Conservation (phyloP, 2,329 filamentous ascomycete genomes). For the Talaromyces sp. region DNA sequence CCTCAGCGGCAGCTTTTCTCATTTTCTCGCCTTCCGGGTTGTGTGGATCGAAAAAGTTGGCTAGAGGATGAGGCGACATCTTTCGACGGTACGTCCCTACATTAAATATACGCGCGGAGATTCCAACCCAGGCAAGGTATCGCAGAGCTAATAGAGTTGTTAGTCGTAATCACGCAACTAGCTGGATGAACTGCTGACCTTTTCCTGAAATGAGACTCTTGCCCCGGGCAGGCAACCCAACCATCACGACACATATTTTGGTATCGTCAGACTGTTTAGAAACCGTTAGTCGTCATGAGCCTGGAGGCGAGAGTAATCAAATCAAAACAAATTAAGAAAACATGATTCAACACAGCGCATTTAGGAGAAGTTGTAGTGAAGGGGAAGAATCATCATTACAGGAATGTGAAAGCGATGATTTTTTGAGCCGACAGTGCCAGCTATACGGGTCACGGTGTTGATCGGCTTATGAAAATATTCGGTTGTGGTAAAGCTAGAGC, state of each 20-base stretch:
- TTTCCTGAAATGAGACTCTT: conserved; percentile 98
- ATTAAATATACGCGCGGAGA: conserved; percentile 92
- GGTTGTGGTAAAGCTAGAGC: neutral
- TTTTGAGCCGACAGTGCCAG: conserved; percentile 8
- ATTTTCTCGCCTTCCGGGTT: conserved; percentile 88
- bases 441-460: conserved; percentile 9
- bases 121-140: conserved; percentile 94
- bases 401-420: conserved; percentile 23
- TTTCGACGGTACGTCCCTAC: conserved; percentile 92
- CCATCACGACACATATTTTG: conserved; percentile 98
- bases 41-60: conserved; percentile 89
- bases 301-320: neutral
- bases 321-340: neutral
- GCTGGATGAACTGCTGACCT: conserved; percentile 48
- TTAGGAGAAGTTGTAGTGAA: neutral
- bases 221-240: conserved; percentile 87
- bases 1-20: conserved; percentile 81
- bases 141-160: conserved; percentile 65
- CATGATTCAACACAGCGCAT: neutral
- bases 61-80: conserved; percentile 81
- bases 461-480: neutral
- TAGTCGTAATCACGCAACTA: neutral
- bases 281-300: neutral
- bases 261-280: conserved; percentile 80
- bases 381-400: conserved; percentile 20